phyloP scores from a whole-genome alignment of 345 rosid species.

The Erodium maritimum region DNA sequence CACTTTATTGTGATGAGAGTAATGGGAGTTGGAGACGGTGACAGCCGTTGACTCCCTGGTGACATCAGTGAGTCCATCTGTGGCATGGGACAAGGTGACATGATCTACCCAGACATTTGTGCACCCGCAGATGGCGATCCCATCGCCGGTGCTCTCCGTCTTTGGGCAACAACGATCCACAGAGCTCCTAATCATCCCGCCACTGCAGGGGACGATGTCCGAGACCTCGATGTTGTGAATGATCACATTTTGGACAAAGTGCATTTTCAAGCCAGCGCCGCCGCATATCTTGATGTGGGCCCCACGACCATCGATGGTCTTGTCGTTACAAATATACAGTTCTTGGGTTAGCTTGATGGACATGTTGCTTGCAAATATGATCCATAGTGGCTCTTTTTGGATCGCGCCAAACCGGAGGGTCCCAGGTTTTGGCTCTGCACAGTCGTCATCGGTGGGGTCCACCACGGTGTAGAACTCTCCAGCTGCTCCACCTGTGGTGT shows the following conservation, averaged over 20 bases:
- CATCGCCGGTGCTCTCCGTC: slow-evolving; percentile 48
- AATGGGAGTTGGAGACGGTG: slow-evolving; percentile 56
- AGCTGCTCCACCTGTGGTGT: slow-evolving; percentile 15
- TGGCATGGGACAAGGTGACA: slow-evolving; percentile 38
- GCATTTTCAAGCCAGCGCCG: slow-evolving; percentile 18
- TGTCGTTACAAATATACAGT: slow-evolving; percentile 8
- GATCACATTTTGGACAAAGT: slow-evolving; percentile 19
- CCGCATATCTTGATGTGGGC: slow-evolving; percentile 3
- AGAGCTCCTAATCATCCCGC: slow-evolving; percentile 20
- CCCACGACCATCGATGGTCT: slow-evolving; percentile 23
- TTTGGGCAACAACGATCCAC: slow-evolving; percentile 18
- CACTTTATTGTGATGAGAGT: slow-evolving; percentile 52
- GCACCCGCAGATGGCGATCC: slow-evolving; percentile 45
- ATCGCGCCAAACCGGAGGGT: slow-evolving; percentile 15
- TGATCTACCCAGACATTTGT: slow-evolving; percentile 65
- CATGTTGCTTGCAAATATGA: slow-evolving; percentile 11
- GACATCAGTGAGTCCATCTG: slow-evolving; percentile 49
- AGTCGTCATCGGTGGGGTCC: slow-evolving; percentile 14
- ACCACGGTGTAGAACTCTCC: slow-evolving; percentile 18
- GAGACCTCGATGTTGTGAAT: slow-evolving; percentile 18
- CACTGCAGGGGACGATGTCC: slow-evolving; percentile 11
- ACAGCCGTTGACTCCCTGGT: slow-evolving; percentile 46
- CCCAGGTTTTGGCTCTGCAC: slow-evolving; percentile 19
- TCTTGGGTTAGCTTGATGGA: slow-evolving; percentile 12
- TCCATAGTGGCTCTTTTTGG: slow-evolving; percentile 18